Conservation (phyloP, 2,329 filamentous ascomycete species). For the Calonectria hawksworthii region DNA sequence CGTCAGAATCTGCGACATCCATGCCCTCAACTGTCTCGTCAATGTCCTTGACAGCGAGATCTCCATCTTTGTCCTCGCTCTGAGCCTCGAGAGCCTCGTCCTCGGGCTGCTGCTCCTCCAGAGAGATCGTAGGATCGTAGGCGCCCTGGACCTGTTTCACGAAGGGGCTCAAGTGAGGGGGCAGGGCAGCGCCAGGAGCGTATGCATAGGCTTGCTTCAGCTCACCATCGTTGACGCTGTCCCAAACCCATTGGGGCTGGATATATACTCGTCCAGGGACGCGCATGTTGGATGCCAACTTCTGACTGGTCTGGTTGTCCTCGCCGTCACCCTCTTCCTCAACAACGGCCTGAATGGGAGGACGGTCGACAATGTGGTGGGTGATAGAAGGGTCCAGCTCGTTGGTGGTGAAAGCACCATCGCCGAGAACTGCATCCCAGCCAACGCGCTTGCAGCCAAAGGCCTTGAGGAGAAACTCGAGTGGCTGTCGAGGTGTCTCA, state of each 20-base stretch:
- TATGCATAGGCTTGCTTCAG: constrained; percentile 90
- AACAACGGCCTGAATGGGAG: constrained; percentile 74
- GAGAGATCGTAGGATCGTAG: constrained; percentile 89
- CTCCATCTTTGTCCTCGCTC: constrained; percentile 63
- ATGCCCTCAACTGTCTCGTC: constrained; percentile 63
- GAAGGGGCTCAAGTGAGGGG: constrained; percentile 96
- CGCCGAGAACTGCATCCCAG: constrained; percentile 92
- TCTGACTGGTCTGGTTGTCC: constrained; percentile 74
- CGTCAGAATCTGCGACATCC: constrained; percentile 64
- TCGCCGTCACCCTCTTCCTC: constrained; percentile 64
- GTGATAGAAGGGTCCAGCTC: constrained; percentile 92
- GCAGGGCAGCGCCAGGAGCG: constrained; percentile 88
- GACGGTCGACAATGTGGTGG: constrained; percentile 95
- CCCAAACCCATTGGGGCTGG: constrained; percentile 99
- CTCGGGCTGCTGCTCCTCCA: constrained; percentile 90
- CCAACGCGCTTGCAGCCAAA: constrained; percentile 97
- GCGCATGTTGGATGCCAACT: constrained; percentile 74
- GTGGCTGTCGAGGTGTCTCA: constrained; percentile 89
- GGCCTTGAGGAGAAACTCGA: constrained; percentile 93
- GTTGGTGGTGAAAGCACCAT: constrained; percentile 91
- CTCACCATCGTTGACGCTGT: constrained; percentile 93
- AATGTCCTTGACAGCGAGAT: constrained; percentile 47
- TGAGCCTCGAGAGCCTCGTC: constrained; percentile 83
- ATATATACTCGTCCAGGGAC: constrained; percentile 94
- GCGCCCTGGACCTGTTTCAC: constrained; percentile 88